A percentile compares a stretch with the other conserved stretches of the same genome.
Conservation (phyloP, 2,329 filamentous ascomycete genomes). For the Fusarium anthophilum region DNA sequence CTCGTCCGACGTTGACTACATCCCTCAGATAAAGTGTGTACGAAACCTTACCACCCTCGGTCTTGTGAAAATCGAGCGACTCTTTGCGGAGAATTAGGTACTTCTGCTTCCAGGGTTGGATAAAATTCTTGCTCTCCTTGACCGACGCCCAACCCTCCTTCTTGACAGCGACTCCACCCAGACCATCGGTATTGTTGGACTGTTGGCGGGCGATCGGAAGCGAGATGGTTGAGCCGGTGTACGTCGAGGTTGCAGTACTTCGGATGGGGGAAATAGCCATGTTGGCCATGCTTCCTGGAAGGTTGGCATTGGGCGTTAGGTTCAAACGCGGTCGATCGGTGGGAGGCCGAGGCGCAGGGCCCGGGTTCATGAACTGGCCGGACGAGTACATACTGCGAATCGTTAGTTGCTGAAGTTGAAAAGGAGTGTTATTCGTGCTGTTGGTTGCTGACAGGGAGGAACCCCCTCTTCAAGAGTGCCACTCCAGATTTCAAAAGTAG, state of each 20-base stretch:
- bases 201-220: constrained; percentile 74
- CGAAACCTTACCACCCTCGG: constrained; percentile 86
- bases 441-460: constrained; percentile 6
- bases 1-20: constrained; percentile 88
- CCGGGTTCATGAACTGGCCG: constrained; percentile 92
- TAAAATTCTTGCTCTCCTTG: constrained; percentile 89
- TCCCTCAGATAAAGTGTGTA: constrained; percentile 86
- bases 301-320: constrained; percentile 78
- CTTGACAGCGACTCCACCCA: constrained; percentile 76
- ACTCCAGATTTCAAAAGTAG: background rate
- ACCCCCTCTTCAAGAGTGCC: background rate
- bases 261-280: constrained; percentile 79
- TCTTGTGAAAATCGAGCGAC: constrained; percentile 93
- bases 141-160: constrained; percentile 86
- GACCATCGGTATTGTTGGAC: constrained; percentile 68
- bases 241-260: constrained; percentile 67
- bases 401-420: constrained; percentile 28
- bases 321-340: constrained; percentile 83
- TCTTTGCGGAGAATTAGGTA: constrained; percentile 93
- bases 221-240: constrained; percentile 65
- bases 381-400: constrained; percentile 63
- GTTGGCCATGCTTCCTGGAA: constrained; percentile 81
- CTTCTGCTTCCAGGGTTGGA: constrained; percentile 89
- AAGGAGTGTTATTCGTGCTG: background rate
- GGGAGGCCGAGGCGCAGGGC: constrained; percentile 91